A percentile compares a stretch with the other conserved stretches of the same genome.
Conservation (phyloP, 345 rosid species). For the Gossypium raimondii region DNA sequence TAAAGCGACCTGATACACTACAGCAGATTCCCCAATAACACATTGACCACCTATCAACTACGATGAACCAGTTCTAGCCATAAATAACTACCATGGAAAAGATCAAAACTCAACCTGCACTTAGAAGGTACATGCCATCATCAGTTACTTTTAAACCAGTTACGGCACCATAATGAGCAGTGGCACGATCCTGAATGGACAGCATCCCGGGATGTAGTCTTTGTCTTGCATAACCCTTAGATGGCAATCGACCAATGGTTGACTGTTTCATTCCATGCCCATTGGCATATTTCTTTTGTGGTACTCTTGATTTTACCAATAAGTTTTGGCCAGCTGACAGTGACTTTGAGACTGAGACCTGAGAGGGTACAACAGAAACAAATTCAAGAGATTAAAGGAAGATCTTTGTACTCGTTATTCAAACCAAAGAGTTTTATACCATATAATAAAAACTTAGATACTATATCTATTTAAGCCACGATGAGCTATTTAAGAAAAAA, state of each 20-base stretch:
- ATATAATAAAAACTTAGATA: neutral
- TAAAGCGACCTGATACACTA: neutral
- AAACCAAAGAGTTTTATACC: neutral
- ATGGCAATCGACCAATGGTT: conserved; percentile 40
- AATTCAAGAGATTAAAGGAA: neutral
- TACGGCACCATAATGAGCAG: conserved; percentile 93
- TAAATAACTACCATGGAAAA: neutral
- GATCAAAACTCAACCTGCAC: conserved; percentile 61
- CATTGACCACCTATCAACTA: neutral
- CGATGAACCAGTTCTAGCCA: neutral
- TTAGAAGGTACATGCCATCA: conserved; percentile 90
- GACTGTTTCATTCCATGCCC: conserved; percentile 60
- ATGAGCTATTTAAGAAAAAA: conserved; percentile 10
- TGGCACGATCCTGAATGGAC: conserved; percentile 74
- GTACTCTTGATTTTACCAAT: conserved; percentile 32
- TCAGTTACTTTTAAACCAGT: conserved; percentile 78
- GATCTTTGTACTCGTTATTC: neutral
- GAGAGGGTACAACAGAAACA: conserved; percentile 12
- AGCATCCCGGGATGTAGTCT: conserved; percentile 88
- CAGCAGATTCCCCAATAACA: neutral
- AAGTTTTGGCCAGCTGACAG: conserved; percentile 35
- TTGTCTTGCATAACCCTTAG: conserved; percentile 51
- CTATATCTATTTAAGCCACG: conserved; percentile 17
- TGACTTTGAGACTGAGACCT: conserved; percentile 50
- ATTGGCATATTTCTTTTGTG: conserved; percentile 41